Conservation (phyloP, 345 rosid genomes). For the Euphorbia tirucalli region DNA sequence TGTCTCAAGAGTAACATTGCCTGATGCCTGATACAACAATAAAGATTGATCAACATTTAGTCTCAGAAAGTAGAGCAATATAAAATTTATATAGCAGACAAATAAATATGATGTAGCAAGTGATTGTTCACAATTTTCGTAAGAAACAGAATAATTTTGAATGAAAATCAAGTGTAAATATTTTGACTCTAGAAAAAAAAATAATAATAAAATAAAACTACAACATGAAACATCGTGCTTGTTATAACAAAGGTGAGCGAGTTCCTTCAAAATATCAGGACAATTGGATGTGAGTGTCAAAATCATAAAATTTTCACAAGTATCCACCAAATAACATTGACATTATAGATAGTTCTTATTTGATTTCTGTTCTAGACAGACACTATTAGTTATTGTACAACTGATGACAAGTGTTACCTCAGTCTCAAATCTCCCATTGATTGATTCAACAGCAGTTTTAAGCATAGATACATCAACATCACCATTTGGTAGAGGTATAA, state of each 20-base stretch:
- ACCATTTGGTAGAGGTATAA: constrained; percentile 74
- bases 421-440: constrained; percentile 71
- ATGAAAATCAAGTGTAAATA: not conserved
- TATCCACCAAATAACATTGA: not conserved
- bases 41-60: constrained; percentile 11
- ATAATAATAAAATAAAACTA: not conserved
- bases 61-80: constrained; percentile 5
- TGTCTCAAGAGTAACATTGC: constrained; percentile 89
- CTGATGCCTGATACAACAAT: constrained; percentile 67
- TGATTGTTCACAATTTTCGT: not conserved
- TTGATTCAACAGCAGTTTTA: constrained; percentile 63
- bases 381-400: not conserved
- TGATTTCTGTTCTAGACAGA: not conserved
- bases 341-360: not conserved
- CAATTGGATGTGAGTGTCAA: not conserved
- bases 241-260: not conserved
- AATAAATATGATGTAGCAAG: not conserved
- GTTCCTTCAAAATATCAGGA: not conserved
- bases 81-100: not conserved
- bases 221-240: not conserved
- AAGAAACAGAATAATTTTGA: not conserved
- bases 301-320: not conserved
- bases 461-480: constrained; percentile 89
- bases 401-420: constrained; percentile 46
- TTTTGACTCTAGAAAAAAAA: too few relatives aligned